Evolutionary conservation across 1,139 yeast species (phyloP).

Genomic region (Geotrichum citri-aurantii): DNA sequence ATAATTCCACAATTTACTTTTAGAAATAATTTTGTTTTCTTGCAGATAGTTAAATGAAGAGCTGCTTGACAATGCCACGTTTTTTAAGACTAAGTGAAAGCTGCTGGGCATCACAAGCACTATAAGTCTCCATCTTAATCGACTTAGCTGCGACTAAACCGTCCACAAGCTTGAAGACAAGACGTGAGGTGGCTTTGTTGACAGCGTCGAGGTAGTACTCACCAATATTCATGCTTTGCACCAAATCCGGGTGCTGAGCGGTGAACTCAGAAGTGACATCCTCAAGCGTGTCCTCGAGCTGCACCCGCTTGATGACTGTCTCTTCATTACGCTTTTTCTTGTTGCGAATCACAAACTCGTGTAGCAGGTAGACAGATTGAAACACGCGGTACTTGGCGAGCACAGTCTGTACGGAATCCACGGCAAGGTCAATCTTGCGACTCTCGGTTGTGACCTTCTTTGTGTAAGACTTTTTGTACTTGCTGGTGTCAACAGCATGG

Average conservation of each 20-base stretch:
- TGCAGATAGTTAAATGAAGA: background rate
- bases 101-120: slow-evolving; percentile 17
- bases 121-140: slow-evolving; percentile 18
- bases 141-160: slow-evolving; percentile 18
- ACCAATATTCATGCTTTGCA: slow-evolving; percentile 5
- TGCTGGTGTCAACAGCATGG: slow-evolving; percentile 10
- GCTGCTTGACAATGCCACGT: slow-evolving; percentile 18
- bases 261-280: slow-evolving; percentile 8
- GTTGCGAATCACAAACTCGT: slow-evolving; percentile 33
- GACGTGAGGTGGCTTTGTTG: slow-evolving; percentile 7
- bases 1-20: background rate
- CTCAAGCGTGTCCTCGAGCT: slow-evolving; percentile 8
- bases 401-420: slow-evolving; percentile 39
- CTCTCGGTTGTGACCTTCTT: slow-evolving; percentile 45
- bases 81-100: slow-evolving; percentile 16
- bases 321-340: slow-evolving; percentile 10
- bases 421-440: slow-evolving; percentile 45
- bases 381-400: slow-evolving; percentile 48
- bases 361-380: slow-evolving; percentile 52
- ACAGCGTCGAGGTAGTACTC: slow-evolving; percentile 8
- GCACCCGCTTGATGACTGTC: slow-evolving; percentile 11
- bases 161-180: slow-evolving; percentile 18
- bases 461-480: slow-evolving; percentile 49
- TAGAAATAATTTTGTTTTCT: background rate
- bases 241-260: background rate